phyloP scores from a whole-genome alignment of 2,329 filamentous ascomycete genomes.

The Ceratocystis ficicola region DNA sequence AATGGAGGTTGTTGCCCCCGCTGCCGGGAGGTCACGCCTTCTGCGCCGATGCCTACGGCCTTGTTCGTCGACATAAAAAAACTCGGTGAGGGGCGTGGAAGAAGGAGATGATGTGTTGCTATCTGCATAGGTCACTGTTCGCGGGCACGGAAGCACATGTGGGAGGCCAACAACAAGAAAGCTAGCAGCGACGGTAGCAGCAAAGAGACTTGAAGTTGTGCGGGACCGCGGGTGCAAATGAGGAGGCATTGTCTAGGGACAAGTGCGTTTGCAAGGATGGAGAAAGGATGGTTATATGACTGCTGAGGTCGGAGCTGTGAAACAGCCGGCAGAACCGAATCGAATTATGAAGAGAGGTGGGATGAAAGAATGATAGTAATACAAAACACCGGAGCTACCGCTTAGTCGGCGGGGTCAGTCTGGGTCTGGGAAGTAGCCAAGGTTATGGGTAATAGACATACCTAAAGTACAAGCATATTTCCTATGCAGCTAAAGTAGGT shows the following conservation, averaged over 20 bases:
- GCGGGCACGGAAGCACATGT: conserved; percentile 78
- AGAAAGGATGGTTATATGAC: neutral
- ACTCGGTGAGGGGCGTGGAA: conserved; percentile 13
- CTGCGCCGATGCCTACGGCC: conserved; percentile 19
- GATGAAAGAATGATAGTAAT: neutral
- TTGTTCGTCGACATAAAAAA: conserved; percentile 20
- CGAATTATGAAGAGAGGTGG: neutral
- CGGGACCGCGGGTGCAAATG: conserved; percentile 88
- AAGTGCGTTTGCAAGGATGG: neutral
- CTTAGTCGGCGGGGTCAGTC: neutral
- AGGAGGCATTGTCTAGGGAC: conserved; percentile 52
- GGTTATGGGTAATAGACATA: neutral
- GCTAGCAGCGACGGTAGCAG: conserved; percentile 75
- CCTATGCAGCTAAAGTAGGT: neutral
- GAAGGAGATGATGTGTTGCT: conserved; percentile 29
- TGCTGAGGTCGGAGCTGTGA: neutral
- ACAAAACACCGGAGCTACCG: neutral
- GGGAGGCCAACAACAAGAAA: conserved; percentile 88
- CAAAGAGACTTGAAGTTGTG: conserved; percentile 88
- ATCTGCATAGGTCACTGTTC: conserved; percentile 68
- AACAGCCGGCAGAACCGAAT: neutral
- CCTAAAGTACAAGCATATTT: neutral
- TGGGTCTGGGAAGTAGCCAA: neutral
- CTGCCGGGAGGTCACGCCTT: conserved; percentile 35
- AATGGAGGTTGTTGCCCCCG: conserved; percentile 29